phyloP scores from a whole-genome alignment of 2,329 filamentous ascomycete genomes.

The Arthrinium phaeospermum region DNA sequence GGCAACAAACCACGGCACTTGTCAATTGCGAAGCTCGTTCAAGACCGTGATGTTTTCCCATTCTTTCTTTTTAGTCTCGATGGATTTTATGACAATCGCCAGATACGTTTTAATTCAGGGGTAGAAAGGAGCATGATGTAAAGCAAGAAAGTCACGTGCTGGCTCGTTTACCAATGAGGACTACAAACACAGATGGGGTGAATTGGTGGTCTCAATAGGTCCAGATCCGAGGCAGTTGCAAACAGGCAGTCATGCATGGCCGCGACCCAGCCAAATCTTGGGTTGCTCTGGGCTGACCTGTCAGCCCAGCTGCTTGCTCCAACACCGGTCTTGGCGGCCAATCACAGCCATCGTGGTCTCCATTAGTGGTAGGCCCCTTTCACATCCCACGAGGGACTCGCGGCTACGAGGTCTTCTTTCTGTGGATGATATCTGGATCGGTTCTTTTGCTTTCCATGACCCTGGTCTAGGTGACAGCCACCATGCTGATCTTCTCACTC shows the following conservation, averaged over 20 bases:
- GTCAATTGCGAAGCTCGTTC: neutral
- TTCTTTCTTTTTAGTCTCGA: no score
- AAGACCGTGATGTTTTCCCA: neutral
- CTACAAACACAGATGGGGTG: neutral
- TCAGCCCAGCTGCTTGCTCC: neutral
- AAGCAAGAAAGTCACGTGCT: neutral
- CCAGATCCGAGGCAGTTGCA: neutral
- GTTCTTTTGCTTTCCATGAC: neutral
- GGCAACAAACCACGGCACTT: neutral
- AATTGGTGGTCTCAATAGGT: neutral
- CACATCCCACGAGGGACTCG: neutral
- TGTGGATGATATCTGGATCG: no score
- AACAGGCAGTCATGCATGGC: neutral
- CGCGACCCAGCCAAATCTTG: neutral
- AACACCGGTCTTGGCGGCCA: neutral
- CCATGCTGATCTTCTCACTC: neutral
- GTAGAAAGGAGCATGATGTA: neutral
- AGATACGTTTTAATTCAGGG: neutral
- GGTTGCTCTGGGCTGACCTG: neutral
- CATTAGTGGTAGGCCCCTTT: neutral
- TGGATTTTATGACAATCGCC: neutral
- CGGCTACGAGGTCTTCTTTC: no score
- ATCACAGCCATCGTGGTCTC: neutral
- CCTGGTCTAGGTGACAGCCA: neutral
- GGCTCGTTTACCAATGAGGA: neutral